Base-by-base conservation (phyloP, 192 early-diverging fungal species). In the Geranomyces michiganensis region DNA sequence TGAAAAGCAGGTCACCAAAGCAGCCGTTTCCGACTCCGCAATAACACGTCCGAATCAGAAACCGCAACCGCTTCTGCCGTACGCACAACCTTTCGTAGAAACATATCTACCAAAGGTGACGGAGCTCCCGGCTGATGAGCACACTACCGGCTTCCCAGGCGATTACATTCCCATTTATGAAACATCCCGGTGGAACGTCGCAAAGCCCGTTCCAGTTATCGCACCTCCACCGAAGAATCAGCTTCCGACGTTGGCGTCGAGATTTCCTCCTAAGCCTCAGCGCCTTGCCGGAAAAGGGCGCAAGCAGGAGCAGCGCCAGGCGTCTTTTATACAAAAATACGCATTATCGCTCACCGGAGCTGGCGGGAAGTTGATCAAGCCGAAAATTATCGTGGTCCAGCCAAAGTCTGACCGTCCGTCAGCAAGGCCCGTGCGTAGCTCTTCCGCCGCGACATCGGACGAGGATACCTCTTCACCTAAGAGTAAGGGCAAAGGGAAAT, bases 281-380 rank as follows among this genome's bases (percentile, higher is more conserved):
- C 19, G 45, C n/a, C 15, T 32, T n/a, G 59, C 69, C 2, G 60
- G 58, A 0, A 1, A 30, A 13, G 69, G 46, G n/a, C 36, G 60
- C 14, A 62, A 63, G 24, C 22, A 33, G 19, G 69, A 71, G 12
- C 69, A 71, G 31, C 41, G 60, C 6, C 69, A 71, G 26, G 69
- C 69, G 14, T 27, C 1, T 12, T 71, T 48, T 17, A 71, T 71
- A 22, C 60, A 62, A 30, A 49, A 63, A 14, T 72, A 72, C 56
- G 71, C 71, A 9, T 41, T 15, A 3, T 65, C 62, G 29, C 41
- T 72, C 31, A 72, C 71, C 14, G 71, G 71, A 5, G 71, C 63
- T 55, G 33, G 41, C 44, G 71, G 71, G 14, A 22, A 32, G 14
- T n/a, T 72, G 22, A 32, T 72, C n/a, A 55, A 56, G 27, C 71